A percentile compares a stretch with the other conserved stretches of the same genome.
Conservation (phyloP, 148 eudicot genomes). For the Amaranthus hypochondriacus region DNA sequence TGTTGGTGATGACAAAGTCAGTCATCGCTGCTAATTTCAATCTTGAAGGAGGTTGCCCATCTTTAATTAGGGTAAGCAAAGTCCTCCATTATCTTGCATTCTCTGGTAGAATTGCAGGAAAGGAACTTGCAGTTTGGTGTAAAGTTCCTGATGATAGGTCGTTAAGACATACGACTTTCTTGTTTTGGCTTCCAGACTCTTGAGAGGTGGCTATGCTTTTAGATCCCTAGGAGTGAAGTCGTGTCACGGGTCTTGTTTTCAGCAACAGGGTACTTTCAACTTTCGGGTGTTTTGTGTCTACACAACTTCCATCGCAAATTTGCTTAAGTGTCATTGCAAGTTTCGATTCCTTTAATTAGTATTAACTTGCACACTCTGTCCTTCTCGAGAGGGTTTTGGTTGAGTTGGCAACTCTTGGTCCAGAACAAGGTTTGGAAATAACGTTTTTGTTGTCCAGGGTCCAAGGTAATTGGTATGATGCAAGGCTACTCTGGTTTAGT, state of each 20-base stretch:
- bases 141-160: not conserved
- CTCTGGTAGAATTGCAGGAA: not conserved
- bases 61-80: not conserved
- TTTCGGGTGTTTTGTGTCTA: not conserved
- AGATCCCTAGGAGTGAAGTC: not conserved
- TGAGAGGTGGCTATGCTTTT: not conserved
- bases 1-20: not conserved
- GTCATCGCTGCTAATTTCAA: not conserved
- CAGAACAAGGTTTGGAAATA: not conserved
- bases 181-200: not conserved
- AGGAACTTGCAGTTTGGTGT: not conserved
- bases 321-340: too few relatives aligned
- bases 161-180: not conserved
- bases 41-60: not conserved
- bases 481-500: not conserved
- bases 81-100: not conserved
- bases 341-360: not conserved
- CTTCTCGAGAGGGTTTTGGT: not conserved
- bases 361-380: not conserved
- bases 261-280: not conserved
- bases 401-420: not conserved
- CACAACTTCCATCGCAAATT: too few relatives aligned
- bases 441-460: not conserved
- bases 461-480: not conserved
- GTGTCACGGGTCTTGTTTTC: not conserved